Base-by-base conservation (phyloP, 306 rosid species). In the Albizia julibrissin region DNA sequence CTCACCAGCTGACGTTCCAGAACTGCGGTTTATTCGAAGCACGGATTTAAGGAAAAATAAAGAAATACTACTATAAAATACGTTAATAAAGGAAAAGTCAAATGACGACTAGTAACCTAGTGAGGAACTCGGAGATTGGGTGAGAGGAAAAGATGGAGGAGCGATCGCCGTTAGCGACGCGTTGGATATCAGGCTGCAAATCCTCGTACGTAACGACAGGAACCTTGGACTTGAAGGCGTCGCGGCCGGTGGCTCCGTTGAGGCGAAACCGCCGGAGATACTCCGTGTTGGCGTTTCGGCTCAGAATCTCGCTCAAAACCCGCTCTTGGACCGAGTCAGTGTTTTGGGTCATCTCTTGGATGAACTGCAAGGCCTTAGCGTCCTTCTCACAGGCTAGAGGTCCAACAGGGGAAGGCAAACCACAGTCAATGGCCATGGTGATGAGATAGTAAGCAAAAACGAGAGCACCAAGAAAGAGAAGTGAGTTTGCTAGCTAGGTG, bases 1-100 rank as follows among this genome's bases (percentile, higher is more conserved):
- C 79, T 95, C 98, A 0, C 99, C 99, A 6, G 94, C 98, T 1
- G 99, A 95, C 11, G 99, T 95, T 69, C 99, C 99, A 39, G 99
- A 95, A 42, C 99, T 95, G 92, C 61, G 78, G 70, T 47, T 14
- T 43, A 43, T 47, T 14, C 52, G 14, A 47, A 47, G 16, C 4
- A 47, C 6, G 16, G 49, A 27, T 43, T 47, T 1, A 1, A 5
- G 66, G 13, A 7, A 75, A 39, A 61, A 22, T 1, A 52, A 52
- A 22, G 10, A 47, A 44, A 16, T 33, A 14, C 6, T 40, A 6
- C 12, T 21, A 15, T 1, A 29, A 43, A 26, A 61, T 27, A 31
- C 22, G 15, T 10, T 5, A 3, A 37, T 10, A 43, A 3, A 8
- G 26, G 31, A 21, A 34, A 66, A 33, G 4, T 21, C 10, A n/a